Base-by-base conservation (phyloP, 2,329 filamentous ascomycete species). In the Pseudogymnoascus sp. region DNA sequence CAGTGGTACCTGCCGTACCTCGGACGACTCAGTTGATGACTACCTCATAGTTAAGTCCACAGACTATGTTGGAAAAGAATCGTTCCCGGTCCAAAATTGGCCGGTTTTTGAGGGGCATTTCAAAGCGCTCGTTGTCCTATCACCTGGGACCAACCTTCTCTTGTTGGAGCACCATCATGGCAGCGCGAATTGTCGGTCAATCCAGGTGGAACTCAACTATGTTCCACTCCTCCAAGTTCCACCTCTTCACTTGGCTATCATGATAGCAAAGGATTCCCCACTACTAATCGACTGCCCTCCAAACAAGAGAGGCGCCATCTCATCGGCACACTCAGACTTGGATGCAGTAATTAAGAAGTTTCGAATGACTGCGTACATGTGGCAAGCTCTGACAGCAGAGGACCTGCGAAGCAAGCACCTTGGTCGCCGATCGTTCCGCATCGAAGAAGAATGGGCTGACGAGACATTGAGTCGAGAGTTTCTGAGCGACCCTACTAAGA, bases 311-410 rank as follows among this genome's bases (percentile, higher is more conserved):
- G 78, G 80, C 64, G 79, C 82, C 66, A 79, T 82, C 60, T 87
- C 87, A 73, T 71, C 69, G 36, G 71, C 75, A 0, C 75, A 77
- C 63, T 71, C 74, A 3, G 84, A 79, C 9, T 71, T 90, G 16
- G 82, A 87, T 28, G 82, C 83, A 16, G 88, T 88, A 1, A 80
- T 89, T 60, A 81, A 82, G 68, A 91, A 91, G 71, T 88, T 89
- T 68, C 82, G 87, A 62, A 89, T 89, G 82, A 82, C 87, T 18
- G 88, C 87, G 23, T 90, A 90, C 72, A 80, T 91, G 63, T 90
- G 88, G 88, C 88, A 91, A 72, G 87, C 88, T 21, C 88, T 89
- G 63, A 90, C 87, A 1, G 88, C 87, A 21, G 88, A 91, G 70
- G 88, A 91, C 69, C 88, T 91, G 84, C 86, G 85, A 66, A 79